Conservation (phyloP, 106 monocot genomes). For the Posidonia australis region DNA sequence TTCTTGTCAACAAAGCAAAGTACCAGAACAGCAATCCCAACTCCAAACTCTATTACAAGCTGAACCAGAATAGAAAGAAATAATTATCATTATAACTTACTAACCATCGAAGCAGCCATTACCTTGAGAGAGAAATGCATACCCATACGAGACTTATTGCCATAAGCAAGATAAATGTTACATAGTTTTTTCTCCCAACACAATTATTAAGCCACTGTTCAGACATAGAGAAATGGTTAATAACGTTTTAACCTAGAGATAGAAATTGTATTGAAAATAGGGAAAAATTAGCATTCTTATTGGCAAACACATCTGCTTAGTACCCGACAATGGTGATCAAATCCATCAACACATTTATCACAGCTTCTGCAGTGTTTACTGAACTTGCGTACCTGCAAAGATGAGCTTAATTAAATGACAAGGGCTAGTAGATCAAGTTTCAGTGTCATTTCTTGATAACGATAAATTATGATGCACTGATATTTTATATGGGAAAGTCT, state of each 20-base stretch:
- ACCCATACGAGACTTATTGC: slow-evolving; percentile 89
- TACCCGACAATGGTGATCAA: slow-evolving; percentile 98
- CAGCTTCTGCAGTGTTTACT: slow-evolving; percentile 99
- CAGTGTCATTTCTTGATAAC: not conserved
- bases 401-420: not conserved
- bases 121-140: not conserved
- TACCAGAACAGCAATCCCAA: slow-evolving; percentile 83
- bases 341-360: slow-evolving; percentile 98
- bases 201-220: slow-evolving; percentile 98
- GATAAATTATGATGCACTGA: not conserved
- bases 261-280: not conserved
- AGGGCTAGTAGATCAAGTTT: not conserved
- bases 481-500: not conserved
- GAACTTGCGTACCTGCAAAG: slow-evolving; percentile 68
- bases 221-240: not conserved
- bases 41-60: slow-evolving; percentile 84
- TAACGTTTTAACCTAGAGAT: not conserved
- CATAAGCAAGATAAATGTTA: slow-evolving; percentile 89
- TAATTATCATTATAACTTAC: not conserved
- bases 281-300: not conserved
- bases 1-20: slow-evolving; percentile 90
- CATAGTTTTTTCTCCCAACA: slow-evolving; percentile 95
- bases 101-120: not conserved
- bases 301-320: not conserved
- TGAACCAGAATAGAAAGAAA: slow-evolving; percentile 25